phyloP scores from a whole-genome alignment of 257 asterid species.

The Solanum virginianum region DNA sequence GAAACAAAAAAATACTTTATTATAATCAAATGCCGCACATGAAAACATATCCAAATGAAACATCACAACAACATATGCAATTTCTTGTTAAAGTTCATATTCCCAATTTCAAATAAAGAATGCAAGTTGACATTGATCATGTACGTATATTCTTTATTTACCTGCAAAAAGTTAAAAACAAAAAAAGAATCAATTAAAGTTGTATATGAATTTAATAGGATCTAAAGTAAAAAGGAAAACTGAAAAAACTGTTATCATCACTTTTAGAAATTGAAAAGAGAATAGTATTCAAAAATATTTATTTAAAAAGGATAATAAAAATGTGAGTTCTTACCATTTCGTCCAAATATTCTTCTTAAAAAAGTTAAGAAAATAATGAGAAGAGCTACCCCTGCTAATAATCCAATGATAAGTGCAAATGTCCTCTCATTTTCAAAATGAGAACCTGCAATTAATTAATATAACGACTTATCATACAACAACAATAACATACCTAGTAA shows the following conservation, averaged over 20 bases:
- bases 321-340: slow-evolving; percentile 26
- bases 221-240: neutral
- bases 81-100: neutral
- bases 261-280: neutral
- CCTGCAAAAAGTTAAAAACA: slow-evolving; percentile 40
- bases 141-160: slow-evolving; percentile 26
- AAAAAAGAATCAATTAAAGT: neutral
- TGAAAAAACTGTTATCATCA: neutral
- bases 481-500: too few relatives aligned
- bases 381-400: slow-evolving; percentile 71
- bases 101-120: neutral
- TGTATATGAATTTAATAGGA: neutral
- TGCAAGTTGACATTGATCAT: slow-evolving; percentile 25
- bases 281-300: neutral
- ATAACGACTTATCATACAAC: neutral
- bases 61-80: neutral
- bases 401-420: slow-evolving; percentile 72
- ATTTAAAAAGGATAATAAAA: neutral
- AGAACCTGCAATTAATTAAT: slow-evolving; percentile 13
- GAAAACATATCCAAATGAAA: neutral
- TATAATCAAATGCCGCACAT: neutral
- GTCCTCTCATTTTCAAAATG: slow-evolving; percentile 72
- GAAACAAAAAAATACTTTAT: neutral
- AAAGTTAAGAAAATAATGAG: slow-evolving; percentile 70
- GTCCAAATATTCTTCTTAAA: slow-evolving; percentile 40